phyloP scores from a whole-genome alignment of 805 yeast species.

The Metahyphopichia silvanorum region DNA sequence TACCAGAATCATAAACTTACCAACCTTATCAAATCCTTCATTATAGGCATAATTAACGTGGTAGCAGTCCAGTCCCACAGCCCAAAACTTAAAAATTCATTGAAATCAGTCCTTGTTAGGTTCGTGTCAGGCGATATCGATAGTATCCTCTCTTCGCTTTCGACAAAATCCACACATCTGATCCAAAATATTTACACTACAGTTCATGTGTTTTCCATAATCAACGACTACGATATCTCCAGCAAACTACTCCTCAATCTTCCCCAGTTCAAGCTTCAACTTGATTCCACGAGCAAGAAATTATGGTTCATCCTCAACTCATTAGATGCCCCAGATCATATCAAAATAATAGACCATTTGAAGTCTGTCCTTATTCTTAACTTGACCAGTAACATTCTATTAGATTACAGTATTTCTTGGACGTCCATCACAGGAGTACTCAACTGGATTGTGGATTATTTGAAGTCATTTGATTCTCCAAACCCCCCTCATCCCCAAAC shows the following conservation, averaged over 20 bases:
- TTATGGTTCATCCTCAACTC: conserved; percentile 26
- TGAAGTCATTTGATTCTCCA: conserved; percentile 7
- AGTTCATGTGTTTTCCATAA: conserved; percentile 31
- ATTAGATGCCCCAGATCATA: conserved; percentile 1
- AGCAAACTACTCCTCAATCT: conserved; percentile 22
- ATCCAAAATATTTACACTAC: conserved; percentile 4
- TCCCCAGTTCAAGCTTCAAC: conserved; percentile 17
- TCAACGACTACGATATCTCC: conserved; percentile 34
- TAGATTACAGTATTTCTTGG: conserved; percentile 23
- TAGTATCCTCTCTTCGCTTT: too few relatives aligned
- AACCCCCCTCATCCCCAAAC: background rate
- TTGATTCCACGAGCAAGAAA: conserved; percentile 28
- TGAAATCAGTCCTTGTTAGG: conserved; percentile 1
- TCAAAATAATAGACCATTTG: conserved; percentile 15
- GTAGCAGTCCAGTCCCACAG: conserved; percentile 27
- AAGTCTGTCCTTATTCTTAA: conserved; percentile 29
- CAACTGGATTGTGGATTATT: conserved; percentile 21
- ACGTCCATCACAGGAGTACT: conserved; percentile 20
- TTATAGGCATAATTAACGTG: conserved; percentile 29
- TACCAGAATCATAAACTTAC: conserved; percentile 9
- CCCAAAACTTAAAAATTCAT: conserved; percentile 17
- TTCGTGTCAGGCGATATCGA: too few relatives aligned
- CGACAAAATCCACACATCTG: too few relatives aligned
- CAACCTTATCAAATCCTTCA: conserved; percentile 26
- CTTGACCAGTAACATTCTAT: conserved; percentile 22